Conservation (phyloP, 148 eudicot species). For the Fagopyrum tataricum region DNA sequence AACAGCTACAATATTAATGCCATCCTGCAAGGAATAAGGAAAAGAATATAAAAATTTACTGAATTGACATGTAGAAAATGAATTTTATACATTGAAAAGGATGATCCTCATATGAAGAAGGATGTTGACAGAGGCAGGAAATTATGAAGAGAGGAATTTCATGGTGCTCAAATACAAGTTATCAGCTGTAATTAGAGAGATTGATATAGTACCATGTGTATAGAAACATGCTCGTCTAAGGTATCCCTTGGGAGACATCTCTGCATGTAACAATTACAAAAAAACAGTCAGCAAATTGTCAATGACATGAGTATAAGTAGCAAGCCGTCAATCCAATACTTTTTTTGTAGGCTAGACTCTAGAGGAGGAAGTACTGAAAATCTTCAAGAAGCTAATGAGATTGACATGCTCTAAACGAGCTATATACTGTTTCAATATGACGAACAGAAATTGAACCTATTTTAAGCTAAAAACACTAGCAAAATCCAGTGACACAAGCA, state of each 20-base stretch:
- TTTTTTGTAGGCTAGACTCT: background rate
- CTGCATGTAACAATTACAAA: slow-evolving; percentile 29
- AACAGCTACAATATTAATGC: slow-evolving; percentile 73
- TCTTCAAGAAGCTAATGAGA: background rate
- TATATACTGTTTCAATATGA: background rate
- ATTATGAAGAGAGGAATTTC: background rate
- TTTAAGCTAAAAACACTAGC: background rate
- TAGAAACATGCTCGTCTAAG: slow-evolving; percentile 85
- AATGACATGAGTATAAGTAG: background rate
- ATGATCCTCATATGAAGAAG: background rate
- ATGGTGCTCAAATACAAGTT: background rate
- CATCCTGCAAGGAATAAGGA: slow-evolving; percentile 41
- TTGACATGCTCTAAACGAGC: background rate
- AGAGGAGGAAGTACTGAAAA: background rate
- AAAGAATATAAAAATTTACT: background rate
- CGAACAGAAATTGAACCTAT: background rate
- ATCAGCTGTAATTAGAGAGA: background rate
- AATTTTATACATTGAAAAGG: background rate
- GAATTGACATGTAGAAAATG: background rate
- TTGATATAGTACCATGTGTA: slow-evolving; percentile 69
- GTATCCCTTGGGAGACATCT: slow-evolving; percentile 85
- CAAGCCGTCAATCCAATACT: background rate
- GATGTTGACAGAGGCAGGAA: background rate
- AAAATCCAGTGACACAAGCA: background rate
- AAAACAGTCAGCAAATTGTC: slow-evolving; percentile 7